Percentiles rank a stretch among this genome's conserved stretches.
Evolutionary conservation across 805 yeast genomes (phyloP).

Genomic region (Kodamaea neixiangensis): DNA sequence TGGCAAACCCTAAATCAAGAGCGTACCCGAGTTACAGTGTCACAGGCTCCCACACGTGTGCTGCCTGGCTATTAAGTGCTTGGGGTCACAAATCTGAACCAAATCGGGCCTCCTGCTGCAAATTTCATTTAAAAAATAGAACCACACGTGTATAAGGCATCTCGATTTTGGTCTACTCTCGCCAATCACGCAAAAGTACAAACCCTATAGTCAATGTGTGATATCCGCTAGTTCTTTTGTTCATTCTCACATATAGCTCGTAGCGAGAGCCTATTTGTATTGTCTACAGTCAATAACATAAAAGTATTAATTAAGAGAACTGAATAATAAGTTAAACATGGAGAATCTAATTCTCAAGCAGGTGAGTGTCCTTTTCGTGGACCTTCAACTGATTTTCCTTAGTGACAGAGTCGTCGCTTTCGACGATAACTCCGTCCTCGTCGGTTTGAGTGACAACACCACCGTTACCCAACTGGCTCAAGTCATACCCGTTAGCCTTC

Average conservation of each 20-base stretch:
- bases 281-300: neutral
- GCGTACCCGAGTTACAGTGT: neutral
- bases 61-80: neutral
- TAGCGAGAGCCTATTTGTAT: neutral
- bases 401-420: conserved; percentile 9
- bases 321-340: neutral
- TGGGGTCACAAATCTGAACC: neutral
- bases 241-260: neutral
- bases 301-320: neutral
- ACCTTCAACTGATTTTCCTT: conserved; percentile 2
- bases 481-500: conserved; percentile 68
- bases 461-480: conserved; percentile 51
- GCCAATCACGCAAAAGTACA: no score
- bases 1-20: neutral
- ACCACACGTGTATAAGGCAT: no score
- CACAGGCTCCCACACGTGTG: neutral
- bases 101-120: neutral
- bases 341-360: neutral
- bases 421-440: conserved; percentile 18
- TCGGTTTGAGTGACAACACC: conserved; percentile 5
- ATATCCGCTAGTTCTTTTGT: no score
- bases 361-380: neutral
- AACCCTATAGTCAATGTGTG: no score
- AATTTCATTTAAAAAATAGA: no score
- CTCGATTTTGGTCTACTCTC: no score